Evolutionary conservation across 352 stramenopile species (phyloP).

Genomic region (Pythium periplocum): DNA sequence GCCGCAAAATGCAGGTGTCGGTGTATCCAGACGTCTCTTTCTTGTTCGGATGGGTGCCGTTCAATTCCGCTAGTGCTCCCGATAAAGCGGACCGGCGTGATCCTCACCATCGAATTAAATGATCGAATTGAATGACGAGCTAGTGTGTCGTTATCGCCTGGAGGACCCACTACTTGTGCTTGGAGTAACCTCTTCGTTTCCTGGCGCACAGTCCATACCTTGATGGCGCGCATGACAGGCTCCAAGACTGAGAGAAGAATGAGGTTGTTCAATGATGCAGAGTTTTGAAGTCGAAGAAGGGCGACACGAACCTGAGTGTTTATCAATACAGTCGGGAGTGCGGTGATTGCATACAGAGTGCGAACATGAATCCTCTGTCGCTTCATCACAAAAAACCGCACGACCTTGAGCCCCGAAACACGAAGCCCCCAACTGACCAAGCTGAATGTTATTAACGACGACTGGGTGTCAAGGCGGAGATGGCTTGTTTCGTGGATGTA

Average conservation of each 20-base stretch:
- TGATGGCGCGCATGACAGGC: slow-evolving; percentile 3
- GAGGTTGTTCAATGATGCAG: not conserved
- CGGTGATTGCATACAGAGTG: not conserved
- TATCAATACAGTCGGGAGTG: slow-evolving; percentile 7
- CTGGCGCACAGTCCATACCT: slow-evolving; percentile 1
- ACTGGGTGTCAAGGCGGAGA: not conserved
- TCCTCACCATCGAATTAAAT: too few relatives aligned
- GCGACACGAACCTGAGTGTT: slow-evolving; percentile 5
- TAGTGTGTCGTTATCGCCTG: too few relatives aligned
- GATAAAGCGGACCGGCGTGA: too few relatives aligned
- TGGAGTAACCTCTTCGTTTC: not conserved
- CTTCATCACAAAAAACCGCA: not conserved
- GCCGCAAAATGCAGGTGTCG: slow-evolving; percentile 10
- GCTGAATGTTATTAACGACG: not conserved
- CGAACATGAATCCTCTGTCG: slow-evolving; percentile 3
- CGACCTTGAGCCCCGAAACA: slow-evolving; percentile 1
- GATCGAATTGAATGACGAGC: too few relatives aligned
- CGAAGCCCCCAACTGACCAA: not conserved
- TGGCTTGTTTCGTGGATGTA: slow-evolving; percentile 2
- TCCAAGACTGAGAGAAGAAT: not conserved
- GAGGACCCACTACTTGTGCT: too few relatives aligned
- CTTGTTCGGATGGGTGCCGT: too few relatives aligned
- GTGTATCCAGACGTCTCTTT: not conserved
- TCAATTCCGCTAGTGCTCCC: too few relatives aligned
- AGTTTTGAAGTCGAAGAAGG: slow-evolving; percentile 1